Conservation (phyloP, 2,329 filamentous ascomycete genomes). For the Blumeriella jaapii region DNA sequence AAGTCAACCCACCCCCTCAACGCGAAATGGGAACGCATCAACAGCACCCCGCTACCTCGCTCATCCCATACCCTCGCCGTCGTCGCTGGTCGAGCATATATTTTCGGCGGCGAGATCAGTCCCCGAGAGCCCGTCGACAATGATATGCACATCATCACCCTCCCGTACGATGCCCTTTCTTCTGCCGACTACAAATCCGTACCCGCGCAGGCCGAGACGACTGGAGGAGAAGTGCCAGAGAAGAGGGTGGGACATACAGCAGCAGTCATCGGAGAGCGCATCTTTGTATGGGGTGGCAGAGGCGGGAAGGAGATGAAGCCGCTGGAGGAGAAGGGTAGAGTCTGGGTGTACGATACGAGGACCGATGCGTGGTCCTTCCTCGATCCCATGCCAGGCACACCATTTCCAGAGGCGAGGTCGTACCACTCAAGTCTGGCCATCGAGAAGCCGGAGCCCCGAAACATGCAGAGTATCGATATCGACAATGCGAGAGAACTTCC, state of each 20-base stretch:
- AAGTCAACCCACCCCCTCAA: constrained; percentile 30
- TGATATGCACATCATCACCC: constrained; percentile 52
- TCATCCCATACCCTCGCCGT: constrained; percentile 65
- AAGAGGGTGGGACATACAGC: constrained; percentile 65
- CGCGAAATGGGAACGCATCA: constrained; percentile 49
- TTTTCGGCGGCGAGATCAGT: constrained; percentile 67
- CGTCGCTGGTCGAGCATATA: constrained; percentile 44
- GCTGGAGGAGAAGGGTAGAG: constrained; percentile 59
- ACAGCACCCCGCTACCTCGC: constrained; percentile 45
- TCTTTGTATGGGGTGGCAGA: constrained; percentile 75
- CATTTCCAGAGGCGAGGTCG: constrained; percentile 53
- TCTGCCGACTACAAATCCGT: constrained; percentile 47
- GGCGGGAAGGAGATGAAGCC: constrained; percentile 57
- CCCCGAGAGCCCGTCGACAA: constrained; percentile 61
- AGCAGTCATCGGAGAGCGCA: constrained; percentile 52
- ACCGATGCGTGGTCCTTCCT: constrained; percentile 53
- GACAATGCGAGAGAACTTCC: constrained; percentile 36
- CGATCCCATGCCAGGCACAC: constrained; percentile 39
- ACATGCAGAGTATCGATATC: constrained; percentile 18
- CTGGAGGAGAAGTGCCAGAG: constrained; percentile 41
- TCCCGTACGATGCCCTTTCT: constrained; percentile 45
- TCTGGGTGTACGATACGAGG: constrained; percentile 66
- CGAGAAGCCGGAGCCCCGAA: constrained; percentile 35
- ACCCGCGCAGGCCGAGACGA: constrained; percentile 34
- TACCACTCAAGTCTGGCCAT: constrained; percentile 54